Evolutionary conservation across 2,329 filamentous ascomycete species (phyloP).

Genomic region (Fusarium armeniacum): DNA sequence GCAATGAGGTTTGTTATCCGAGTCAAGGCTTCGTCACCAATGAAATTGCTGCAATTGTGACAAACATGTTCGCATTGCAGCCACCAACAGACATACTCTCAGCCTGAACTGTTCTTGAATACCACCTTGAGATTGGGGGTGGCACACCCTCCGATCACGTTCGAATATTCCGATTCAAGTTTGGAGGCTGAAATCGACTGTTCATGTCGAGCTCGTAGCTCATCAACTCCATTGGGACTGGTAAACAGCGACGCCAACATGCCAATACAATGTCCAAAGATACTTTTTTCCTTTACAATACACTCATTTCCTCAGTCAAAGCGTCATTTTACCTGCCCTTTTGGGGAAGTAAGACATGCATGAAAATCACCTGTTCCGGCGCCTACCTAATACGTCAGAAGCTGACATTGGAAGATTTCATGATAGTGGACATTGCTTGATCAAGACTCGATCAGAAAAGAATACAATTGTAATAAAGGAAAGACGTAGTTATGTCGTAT

Average conservation of each 20-base stretch:
- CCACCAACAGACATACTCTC: no score
- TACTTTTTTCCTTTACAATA: background rate
- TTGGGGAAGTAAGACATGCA: background rate
- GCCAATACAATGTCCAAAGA: background rate
- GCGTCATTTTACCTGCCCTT: background rate
- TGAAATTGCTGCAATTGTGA: no score
- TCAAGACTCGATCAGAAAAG: background rate
- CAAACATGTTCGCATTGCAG: background rate
- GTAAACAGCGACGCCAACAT: background rate
- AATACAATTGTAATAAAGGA: background rate
- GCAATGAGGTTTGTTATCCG: background rate
- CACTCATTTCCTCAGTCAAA: rapidly evolving
- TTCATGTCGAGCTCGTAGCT: background rate
- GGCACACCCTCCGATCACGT: no score
- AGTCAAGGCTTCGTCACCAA: background rate
- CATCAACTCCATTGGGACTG: background rate
- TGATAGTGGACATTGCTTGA: background rate
- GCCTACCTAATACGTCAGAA: background rate
- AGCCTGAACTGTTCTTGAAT: background rate
- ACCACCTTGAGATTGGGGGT: no score
- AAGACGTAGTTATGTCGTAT: conserved; percentile 26
- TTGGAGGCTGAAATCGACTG: no score
- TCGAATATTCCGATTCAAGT: background rate
- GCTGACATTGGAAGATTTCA: background rate
- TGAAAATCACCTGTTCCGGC: background rate